Evolutionary conservation across 2,329 filamentous ascomycete species (phyloP).

Genomic region (Sporothrix protearum): DNA sequence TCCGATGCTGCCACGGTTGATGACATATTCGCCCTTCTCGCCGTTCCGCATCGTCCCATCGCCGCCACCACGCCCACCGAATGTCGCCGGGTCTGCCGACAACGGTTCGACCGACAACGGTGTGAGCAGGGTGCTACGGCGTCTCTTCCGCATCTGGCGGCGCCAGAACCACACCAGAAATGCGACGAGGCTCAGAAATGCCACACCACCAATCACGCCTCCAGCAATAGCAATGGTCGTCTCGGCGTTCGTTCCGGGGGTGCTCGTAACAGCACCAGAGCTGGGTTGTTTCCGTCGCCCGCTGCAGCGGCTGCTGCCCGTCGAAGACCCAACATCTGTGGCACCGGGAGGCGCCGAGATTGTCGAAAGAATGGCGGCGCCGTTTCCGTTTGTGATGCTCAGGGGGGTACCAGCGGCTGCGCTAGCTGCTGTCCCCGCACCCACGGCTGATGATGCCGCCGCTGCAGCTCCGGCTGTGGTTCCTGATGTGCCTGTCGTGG

Average conservation of each 20-base stretch:
- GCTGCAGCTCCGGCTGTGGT: not conserved
- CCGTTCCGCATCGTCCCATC: slow-evolving; percentile 27
- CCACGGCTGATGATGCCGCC: not conserved
- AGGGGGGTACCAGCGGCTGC: not conserved
- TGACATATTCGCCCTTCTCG: slow-evolving; percentile 39
- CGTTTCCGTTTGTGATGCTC: slow-evolving; percentile 18
- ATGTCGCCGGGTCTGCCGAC: slow-evolving; percentile 34
- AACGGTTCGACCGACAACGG: slow-evolving; percentile 48
- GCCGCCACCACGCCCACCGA: slow-evolving; percentile 15
- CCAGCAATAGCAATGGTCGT: slow-evolving; percentile 48
- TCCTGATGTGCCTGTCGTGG: not conserved
- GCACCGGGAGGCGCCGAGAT: slow-evolving; percentile 24
- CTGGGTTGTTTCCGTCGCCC: slow-evolving; percentile 23
- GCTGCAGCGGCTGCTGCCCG: slow-evolving; percentile 5
- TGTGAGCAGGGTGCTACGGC: slow-evolving; percentile 49
- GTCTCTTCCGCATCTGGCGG: slow-evolving; percentile 42
- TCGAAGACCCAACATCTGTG: slow-evolving; percentile 22
- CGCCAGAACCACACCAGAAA: slow-evolving; percentile 52
- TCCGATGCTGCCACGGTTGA: slow-evolving; percentile 47
- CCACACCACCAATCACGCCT: slow-evolving; percentile 49
- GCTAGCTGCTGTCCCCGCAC: not conserved
- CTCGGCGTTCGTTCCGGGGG: slow-evolving; percentile 31
- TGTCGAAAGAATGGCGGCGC: slow-evolving; percentile 25
- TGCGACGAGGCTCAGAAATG: slow-evolving; percentile 44
- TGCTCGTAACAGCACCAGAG: slow-evolving; percentile 26